Evolutionary conservation across 345 rosid genomes (phyloP), one percentile per base, ranked within the genome.

Genomic region (Gossypium longicalyx): DNA sequence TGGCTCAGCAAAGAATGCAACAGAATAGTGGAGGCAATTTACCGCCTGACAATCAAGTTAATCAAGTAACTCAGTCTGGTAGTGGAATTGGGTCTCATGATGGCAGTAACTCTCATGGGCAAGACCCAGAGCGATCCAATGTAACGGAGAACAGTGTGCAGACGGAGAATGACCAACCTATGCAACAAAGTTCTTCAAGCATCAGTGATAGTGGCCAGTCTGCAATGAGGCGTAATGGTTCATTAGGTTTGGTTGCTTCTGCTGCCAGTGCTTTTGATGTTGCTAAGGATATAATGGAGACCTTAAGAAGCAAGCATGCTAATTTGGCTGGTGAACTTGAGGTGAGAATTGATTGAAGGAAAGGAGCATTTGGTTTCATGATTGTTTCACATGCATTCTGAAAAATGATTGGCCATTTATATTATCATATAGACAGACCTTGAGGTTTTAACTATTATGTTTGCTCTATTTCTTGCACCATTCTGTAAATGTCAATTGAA

Each of bases 221-320:
- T 77, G 78, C 88, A 72, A 71, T 76, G 70, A 90, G 99, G 83
- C 94, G 92, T 63, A 89, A 79, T 77, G 90, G 89, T 80, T 86
- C 93, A 47, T 77, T 86, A 74, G 84, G 88, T 67, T 49, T 87
- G 81, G 92, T 85, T 38, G 89, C 96, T 61, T 91, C 93, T 83
- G 94, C 98, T 77, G 89, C 87, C 9, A 84, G 89, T 84, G 99
- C 99, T 78, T 95, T 95, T 83, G 98, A 93, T 52, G 93, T 97
- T 76, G 99, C 99, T 22, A 95, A 95, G 85, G 99, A 95, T 84
- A 95, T 95, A 76, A 95, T 93, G 98, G 99, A 95, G 84, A 85
- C 96, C 68, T 89, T 95, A 47, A 86, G 99, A 86, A 90, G 97
- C 92, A 93, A 91, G 88, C 97, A 95, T 75, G 81, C 90, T 77